Conservation (phyloP, 768 basidiomycete genomes). For the Suillus fuscotomentosus region DNA sequence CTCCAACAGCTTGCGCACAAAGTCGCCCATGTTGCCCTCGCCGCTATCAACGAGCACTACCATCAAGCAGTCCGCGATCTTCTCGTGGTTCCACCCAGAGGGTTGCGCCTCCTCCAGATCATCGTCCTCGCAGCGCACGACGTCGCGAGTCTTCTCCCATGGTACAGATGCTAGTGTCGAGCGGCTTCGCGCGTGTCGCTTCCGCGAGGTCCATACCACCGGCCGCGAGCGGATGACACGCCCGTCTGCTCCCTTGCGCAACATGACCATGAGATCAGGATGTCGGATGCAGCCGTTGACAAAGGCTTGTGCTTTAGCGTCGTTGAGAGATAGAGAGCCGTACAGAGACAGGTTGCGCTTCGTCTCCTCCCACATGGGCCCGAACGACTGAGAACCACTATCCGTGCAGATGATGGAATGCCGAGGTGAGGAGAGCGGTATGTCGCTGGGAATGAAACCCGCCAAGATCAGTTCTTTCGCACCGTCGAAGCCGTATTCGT, state of each 20-base stretch:
- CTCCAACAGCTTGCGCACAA: conserved; percentile 24
- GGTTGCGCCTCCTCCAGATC: conserved; percentile 26
- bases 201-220: conserved; percentile 28
- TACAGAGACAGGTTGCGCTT: conserved; percentile 24
- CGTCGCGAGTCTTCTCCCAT: conserved; percentile 23
- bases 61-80: conserved; percentile 29
- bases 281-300: conserved; percentile 31
- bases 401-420: conserved; percentile 20
- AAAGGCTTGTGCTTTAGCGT: conserved; percentile 27
- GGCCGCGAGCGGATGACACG: conserved; percentile 24
- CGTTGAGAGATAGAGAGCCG: conserved; percentile 25
- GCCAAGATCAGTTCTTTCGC: conserved; percentile 28
- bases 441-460: conserved; percentile 28
- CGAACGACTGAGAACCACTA: conserved; percentile 4
- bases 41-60: conserved; percentile 27
- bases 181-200: conserved; percentile 24
- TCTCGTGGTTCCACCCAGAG: conserved; percentile 10
- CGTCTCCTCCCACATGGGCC: conserved; percentile 30
- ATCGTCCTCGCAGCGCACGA: conserved; percentile 18
- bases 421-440: conserved; percentile 23
- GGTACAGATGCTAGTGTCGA: conserved; percentile 20
- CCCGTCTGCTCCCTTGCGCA: conserved; percentile 28
- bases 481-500: conserved; percentile 21
- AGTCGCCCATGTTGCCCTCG: conserved; percentile 27
- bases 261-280: conserved; percentile 30